Percentiles rank a stretch among this genome's conserved stretches.
These are phyloP conservation scores for Cryoendolithus antarcticus DNA, from an alignment of 2,329 filamentous ascomycete species.

Conservation along the genomic window DNA sequence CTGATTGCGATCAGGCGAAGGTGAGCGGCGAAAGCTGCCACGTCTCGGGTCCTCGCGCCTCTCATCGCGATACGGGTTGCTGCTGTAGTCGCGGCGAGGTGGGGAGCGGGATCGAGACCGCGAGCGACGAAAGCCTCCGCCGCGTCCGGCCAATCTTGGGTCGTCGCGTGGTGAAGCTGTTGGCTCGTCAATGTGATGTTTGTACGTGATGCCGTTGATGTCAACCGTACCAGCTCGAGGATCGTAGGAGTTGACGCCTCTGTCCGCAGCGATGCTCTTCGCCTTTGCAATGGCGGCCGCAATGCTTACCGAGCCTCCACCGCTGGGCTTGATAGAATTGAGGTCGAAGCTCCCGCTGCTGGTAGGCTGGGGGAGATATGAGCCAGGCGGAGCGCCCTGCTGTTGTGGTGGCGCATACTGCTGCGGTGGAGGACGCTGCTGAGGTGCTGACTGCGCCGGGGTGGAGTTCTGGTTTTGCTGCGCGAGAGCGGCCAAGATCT, in stretches of 20 bases:
- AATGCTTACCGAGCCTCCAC: slow-evolving; percentile 70
- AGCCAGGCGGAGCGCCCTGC: slow-evolving; percentile 7
- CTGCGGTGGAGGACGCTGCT: slow-evolving; percentile 26
- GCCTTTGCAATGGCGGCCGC: slow-evolving; percentile 76
- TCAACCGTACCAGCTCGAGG: slow-evolving; percentile 18
- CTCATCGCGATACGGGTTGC: slow-evolving; percentile 73
- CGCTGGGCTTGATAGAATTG: slow-evolving; percentile 65
- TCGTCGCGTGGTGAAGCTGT: slow-evolving; percentile 23
- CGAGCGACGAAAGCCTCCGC: slow-evolving; percentile 43
- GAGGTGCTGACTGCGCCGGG: slow-evolving; percentile 26
- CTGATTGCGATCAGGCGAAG: slow-evolving; percentile 44
- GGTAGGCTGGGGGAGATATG: slow-evolving; percentile 52
- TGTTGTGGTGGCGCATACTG: slow-evolving; percentile 26
- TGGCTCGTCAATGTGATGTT: no score
- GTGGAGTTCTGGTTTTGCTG: slow-evolving; percentile 28
- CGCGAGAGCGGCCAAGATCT: slow-evolving; percentile 41
- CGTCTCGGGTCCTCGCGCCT: slow-evolving; percentile 56
- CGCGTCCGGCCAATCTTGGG: slow-evolving; percentile 40
- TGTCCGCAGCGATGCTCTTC: slow-evolving; percentile 67
- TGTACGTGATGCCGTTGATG: no score
- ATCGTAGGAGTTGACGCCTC: slow-evolving; percentile 48
- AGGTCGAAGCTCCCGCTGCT: slow-evolving; percentile 68
- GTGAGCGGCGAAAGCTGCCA: slow-evolving; percentile 53
- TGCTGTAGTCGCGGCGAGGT: slow-evolving; percentile 53
- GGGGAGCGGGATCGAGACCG: slow-evolving; percentile 60